A percentile compares a stretch with the other conserved stretches of the same genome.
phyloP scores from a whole-genome alignment of 495 filamentous ascomycete genomes.

The Oidiodendron maius region DNA sequence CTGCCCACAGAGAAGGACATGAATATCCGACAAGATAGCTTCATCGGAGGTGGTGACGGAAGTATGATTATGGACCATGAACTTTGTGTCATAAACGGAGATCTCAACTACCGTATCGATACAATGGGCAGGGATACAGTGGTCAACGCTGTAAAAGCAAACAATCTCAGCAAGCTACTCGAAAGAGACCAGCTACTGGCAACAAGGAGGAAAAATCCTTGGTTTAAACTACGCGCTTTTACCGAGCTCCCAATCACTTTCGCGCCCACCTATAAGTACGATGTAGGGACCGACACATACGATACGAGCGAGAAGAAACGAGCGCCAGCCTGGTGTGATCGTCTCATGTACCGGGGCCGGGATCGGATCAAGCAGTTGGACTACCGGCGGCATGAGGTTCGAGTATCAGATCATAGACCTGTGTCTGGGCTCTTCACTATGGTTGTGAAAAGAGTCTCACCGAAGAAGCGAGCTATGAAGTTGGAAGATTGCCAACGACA shows the following conservation, averaged over 20 bases:
- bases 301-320: constrained; percentile 93
- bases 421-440: constrained; percentile 81
- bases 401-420: constrained; percentile 86
- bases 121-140: constrained; percentile 91
- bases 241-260: constrained; percentile 83
- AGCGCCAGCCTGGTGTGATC: constrained; percentile 96
- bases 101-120: constrained; percentile 97
- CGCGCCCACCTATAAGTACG: constrained; percentile 96
- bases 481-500: constrained; percentile 67
- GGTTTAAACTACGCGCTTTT: constrained; percentile 81
- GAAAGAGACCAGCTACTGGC: constrained; percentile 92
- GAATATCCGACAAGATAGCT: constrained; percentile 61
- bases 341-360: constrained; percentile 77
- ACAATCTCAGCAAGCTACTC: constrained; percentile 83
- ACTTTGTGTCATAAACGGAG: constrained; percentile 90
- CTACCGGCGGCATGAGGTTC: constrained; percentile 82
- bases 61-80: constrained; percentile 97
- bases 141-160: constrained; percentile 69
- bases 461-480: constrained; percentile 52
- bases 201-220: constrained; percentile 77
- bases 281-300: constrained; percentile 89
- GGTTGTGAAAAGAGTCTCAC: constrained; percentile 71
- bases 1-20: constrained; percentile 62
- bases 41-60: constrained; percentile 85
- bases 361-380: constrained; percentile 81